Evolutionary conservation across 345 rosid genomes (phyloP), one percentile per base, ranked within the genome.

Genomic region (Salix purpurea): DNA sequence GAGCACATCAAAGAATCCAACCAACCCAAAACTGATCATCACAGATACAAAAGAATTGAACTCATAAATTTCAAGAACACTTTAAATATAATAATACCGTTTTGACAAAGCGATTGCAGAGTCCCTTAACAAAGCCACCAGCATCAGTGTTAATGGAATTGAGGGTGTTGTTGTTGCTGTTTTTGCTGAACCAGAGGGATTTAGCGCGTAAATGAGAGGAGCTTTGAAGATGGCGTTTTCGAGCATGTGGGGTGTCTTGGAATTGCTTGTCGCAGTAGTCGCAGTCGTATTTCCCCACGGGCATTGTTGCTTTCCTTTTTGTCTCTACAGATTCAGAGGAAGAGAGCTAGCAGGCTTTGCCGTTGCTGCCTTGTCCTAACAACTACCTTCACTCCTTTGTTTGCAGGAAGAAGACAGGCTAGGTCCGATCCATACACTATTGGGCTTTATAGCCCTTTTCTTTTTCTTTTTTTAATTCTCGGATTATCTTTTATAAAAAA

Each of bases 181-280:
- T 10, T 75, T 89, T 85, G 70, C 77, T 86, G 81, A 73, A 93
- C 97, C 98, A 96, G 46, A 86, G 84, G 54, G 97, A 88, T 67
- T 87, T 92, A 83, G 97, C 92, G 40, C 98, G 96, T 64, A 91
- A 86, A 82, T 96, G 99, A 67, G 89, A 90, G 54, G 88, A 80
- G 79, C 97, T 87, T 61, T 87, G 93, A 37, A 96, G 92, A 83
- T 93, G 97, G 81, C 99, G 94, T 76, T 81, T 93, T 68, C 99
- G 83, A 42, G 97, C 94, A 10, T 76, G 75, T 36, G 88, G 88
- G 4, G 92, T 95, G 79, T 93, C 99, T 69, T 88, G 97, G 85
- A 95, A 93, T 70, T 95, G 89, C 78, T 95, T 95, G 37, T 93
- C 97, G 86, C 98, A 95, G 85, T 95, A 95, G 42, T 95, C 97